These are phyloP conservation scores for Hygrocybe punicea DNA, from an alignment of 768 basidiomycete genomes.

Conservation along the genomic window DNA sequence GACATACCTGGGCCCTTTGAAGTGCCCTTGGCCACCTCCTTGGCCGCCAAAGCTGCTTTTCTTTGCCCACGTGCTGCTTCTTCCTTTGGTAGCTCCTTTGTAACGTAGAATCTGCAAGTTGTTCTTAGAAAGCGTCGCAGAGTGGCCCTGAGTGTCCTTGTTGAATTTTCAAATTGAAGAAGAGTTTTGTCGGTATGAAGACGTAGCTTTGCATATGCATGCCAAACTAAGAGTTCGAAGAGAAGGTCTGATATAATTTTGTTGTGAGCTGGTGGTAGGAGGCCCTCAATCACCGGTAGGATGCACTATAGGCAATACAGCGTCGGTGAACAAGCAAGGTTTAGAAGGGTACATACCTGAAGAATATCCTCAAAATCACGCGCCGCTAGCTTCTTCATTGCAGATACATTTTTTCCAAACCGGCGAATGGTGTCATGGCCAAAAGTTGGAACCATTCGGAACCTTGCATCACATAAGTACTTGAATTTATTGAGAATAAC, in stretches of 20 bases:
- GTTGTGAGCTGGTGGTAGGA: constrained; percentile 30
- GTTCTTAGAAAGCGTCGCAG: constrained; percentile 27
- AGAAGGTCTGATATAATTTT: constrained; percentile 30
- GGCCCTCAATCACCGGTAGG: constrained; percentile 37
- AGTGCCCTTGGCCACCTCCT: background rate
- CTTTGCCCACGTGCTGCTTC: constrained; percentile 26
- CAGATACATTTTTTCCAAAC: constrained; percentile 22
- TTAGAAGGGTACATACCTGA: constrained; percentile 22
- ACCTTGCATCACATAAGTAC: constrained; percentile 7
- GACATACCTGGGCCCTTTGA: background rate
- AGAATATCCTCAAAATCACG: constrained; percentile 32
- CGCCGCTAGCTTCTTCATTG: constrained; percentile 22
- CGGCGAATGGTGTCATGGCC: constrained; percentile 18
- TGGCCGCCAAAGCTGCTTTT: constrained; percentile 10
- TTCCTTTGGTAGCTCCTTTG: constrained; percentile 39
- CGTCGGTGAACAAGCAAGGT: constrained; percentile 5
- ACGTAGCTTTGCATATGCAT: constrained; percentile 39
- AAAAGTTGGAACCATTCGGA: constrained; percentile 15
- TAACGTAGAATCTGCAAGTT: constrained; percentile 26
- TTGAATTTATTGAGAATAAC: background rate
- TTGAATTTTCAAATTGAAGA: constrained; percentile 18
- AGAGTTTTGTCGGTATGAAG: constrained; percentile 38
- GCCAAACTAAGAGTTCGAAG: constrained; percentile 36
- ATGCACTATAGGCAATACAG: constrained; percentile 25
- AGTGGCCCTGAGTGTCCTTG: constrained; percentile 21